phyloP scores from a whole-genome alignment of 129 eudicot genomes.

The Flaveria robusta region DNA sequence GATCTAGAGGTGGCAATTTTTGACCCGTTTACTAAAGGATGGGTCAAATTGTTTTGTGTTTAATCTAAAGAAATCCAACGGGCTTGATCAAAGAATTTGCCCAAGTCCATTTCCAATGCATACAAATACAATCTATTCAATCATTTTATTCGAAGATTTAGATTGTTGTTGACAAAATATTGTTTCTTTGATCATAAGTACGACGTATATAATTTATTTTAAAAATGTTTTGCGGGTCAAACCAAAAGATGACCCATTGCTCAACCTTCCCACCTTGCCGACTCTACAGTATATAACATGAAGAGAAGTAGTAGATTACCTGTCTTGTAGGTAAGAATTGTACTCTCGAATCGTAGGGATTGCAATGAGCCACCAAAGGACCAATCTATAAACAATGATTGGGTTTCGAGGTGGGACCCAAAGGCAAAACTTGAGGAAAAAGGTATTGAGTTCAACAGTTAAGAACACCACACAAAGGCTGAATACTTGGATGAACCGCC shows the following conservation, averaged over 20 bases:
- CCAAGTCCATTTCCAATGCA: background rate
- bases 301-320: constrained; percentile 46
- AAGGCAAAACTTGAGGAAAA: constrained; percentile 91
- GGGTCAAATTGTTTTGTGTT: background rate
- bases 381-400: constrained; percentile 67
- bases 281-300: background rate
- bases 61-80: background rate
- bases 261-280: background rate
- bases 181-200: background rate
- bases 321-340: constrained; percentile 90
- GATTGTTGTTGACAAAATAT: background rate
- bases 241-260: background rate
- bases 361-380: constrained; percentile 98
- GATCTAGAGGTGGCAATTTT: background rate
- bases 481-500: constrained; percentile 93
- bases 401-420: constrained; percentile 99
- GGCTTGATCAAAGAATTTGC: background rate
- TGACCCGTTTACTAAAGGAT: background rate
- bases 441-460: constrained; percentile 92
- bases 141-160: background rate
- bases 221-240: background rate
- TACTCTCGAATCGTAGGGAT: constrained; percentile 96
- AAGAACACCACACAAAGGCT: constrained; percentile 76
- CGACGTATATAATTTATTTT: too few relatives aligned
- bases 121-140: background rate